Base-by-base conservation (phyloP, 495 filamentous ascomycete species). In the Penicillium arizonense region DNA sequence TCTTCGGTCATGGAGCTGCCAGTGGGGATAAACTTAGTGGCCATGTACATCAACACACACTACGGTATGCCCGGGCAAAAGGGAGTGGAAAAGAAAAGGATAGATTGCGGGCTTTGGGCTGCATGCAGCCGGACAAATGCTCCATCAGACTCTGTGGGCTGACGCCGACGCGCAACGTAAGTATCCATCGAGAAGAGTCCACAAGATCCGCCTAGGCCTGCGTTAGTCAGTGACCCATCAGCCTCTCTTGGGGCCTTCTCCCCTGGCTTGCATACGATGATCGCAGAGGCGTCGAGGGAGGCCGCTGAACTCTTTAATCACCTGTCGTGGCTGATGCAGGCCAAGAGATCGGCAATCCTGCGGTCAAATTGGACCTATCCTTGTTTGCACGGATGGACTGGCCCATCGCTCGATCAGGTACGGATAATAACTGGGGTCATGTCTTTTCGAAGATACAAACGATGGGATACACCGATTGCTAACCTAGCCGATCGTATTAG, bases 191-290 rank as follows among this genome's bases (percentile, higher is more conserved):
- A 14, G 14, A 26, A 33, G n/a, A 16, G 11, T 33, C 24, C 28
- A 30, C 28, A 30, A 1, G 40, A 28, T 14, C 3, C 4, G 26
- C 13, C 8, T 33, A 39, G 16, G 21, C 37, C 6, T 41, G 36
- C 37, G 35, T 50, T 43, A 50, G 37, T 50, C 35, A 49, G 35
- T 50, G 12, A 4, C 12, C 18, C 4, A n/a, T 43, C 32, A 23
- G 48, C 30, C 28, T 45, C 41, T 30, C 41, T 48, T 30, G 28
- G 28, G 28, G 5, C 5, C 28, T 30, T 30, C 20, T 44, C 21
- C 23, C 28, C 8, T 44, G 47, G 39, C 40, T 39, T 53, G 57
- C 52, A 59, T 39, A 9, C 16, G 33, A 40, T 61, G 48, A 50
- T 40, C 30, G 46, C 52, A 55, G 34, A 49, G 36, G 38, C 47